Evolutionary conservation across 345 rosid species (phyloP), one percentile per base, ranked within the genome.

Genomic region (Murraya paniculata): DNA sequence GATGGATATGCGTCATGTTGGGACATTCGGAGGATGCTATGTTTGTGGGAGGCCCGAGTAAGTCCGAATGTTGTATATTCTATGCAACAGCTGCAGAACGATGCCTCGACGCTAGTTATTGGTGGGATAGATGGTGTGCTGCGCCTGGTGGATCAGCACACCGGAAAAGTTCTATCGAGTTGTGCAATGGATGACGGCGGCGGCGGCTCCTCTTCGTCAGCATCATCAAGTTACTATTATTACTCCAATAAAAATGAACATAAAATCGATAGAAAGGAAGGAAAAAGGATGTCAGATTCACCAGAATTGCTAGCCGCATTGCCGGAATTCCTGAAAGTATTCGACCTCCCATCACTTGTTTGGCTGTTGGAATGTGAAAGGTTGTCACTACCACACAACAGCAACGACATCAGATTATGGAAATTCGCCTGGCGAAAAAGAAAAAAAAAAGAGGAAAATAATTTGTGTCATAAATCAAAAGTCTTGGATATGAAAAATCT

Each of bases 101-200:
- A 93, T 76, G 75, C 77, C 9, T 89, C 96, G 0, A 83, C 83
- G 1, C 69, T 93, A 53, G 86, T 80, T 7, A 90, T 85, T 67
- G 99, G 98, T 45, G 97, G 99, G 79, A 92, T 93, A 72, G 96
- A 95, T 55, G 94, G 97, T 24, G 88, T 91, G 61, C 75, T 95
- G 59, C 94, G 92, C 28, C 76, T 93, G 74, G 71, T 92, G 57
- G 88, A 91, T 81, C 98, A 93, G 86, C 83, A 73, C 81, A 85
- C 87, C 0, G 93, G 95, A 0, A 86, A 84, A 64, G 84, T 91
- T 50, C 45, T 91, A 25, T 81, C 91, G n/a, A 84, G 90, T 72
- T 89, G 80, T 70, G 56, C 87, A 9, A 81, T 86, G 84, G 48
- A 41, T 9, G 97, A 82, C 21, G 74, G 78, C 39, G 77, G 75